These are phyloP conservation scores for Sporothrix humicola DNA, from an alignment of 2,329 filamentous ascomycete genomes.

Conservation along the genomic window DNA sequence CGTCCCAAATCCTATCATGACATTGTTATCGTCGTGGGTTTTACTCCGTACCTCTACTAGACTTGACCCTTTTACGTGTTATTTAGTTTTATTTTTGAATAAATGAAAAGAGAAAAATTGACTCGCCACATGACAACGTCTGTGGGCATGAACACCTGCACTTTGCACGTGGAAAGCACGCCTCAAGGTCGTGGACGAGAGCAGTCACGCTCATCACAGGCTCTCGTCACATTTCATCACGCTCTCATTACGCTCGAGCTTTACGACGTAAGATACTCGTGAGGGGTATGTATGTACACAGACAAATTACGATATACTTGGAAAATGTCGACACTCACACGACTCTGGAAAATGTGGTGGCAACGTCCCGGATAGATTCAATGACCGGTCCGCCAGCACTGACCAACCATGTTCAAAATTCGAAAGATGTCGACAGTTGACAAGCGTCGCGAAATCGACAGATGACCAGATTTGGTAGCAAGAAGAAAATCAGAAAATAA, in stretches of 20 bases:
- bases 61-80: neutral
- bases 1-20: neutral
- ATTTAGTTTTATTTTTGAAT: neutral
- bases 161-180: conserved; percentile 26
- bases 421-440: neutral
- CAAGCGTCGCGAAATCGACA: neutral
- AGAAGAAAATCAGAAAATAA: no score
- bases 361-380: neutral
- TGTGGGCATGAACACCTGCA: conserved; percentile 7
- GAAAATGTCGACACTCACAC: conserved; percentile 17
- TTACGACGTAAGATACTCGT: neutral
- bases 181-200: neutral
- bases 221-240: neutral
- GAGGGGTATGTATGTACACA: no score
- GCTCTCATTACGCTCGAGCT: conserved; percentile 6
- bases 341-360: neutral
- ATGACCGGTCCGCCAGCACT: neutral
- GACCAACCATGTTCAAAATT: conserved; percentile 7
- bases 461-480: neutral
- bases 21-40: neutral
- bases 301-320: neutral
- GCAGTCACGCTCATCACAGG: neutral
- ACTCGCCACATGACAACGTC: neutral
- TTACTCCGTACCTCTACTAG: no score
- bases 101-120: no score